Conservation (phyloP, 2,329 filamentous ascomycete genomes). For the Botryotinia convoluta region DNA sequence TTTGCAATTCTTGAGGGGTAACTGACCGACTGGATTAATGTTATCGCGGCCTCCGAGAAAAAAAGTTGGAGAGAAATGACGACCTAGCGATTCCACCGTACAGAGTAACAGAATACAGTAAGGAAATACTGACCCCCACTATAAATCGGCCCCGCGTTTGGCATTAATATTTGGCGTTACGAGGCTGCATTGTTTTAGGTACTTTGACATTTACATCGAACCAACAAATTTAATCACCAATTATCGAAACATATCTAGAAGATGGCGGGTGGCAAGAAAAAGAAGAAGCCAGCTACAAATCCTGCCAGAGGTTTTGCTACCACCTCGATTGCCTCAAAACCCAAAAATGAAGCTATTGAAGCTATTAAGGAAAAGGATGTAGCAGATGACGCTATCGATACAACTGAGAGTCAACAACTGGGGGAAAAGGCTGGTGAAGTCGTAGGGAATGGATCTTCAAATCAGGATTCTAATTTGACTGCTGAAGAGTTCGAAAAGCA, state of each 20-base stretch:
- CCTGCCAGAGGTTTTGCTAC: constrained; percentile 92
- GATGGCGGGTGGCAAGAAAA: constrained; percentile 72
- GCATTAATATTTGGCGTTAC: constrained; percentile 7
- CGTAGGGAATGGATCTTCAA: constrained; percentile 7
- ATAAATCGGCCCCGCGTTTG: constrained; percentile 19
- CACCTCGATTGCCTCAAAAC: constrained; percentile 83
- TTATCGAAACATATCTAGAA: constrained; percentile 1
- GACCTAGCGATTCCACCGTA: constrained; percentile 6
- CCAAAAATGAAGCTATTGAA: constrained; percentile 58
- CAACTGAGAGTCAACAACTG: constrained; percentile 19
- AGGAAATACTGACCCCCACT: constrained; percentile 14
- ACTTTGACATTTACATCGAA: background rate
- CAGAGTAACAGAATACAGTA: background rate
- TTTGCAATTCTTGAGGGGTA: background rate
- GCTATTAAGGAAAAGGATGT: constrained; percentile 25
- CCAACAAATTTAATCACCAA: constrained; percentile 8
- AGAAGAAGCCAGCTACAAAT: constrained; percentile 87
- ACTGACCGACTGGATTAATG: constrained; percentile 14
- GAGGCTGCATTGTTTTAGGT: constrained; percentile 4
- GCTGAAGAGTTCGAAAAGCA: constrained; percentile 89
- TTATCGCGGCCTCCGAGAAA: constrained; percentile 14
- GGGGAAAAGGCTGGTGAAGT: constrained; percentile 18
- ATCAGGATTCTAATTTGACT: constrained; percentile 52
- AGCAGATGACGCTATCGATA: constrained; percentile 25
- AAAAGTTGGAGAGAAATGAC: constrained; percentile 13